These are phyloP conservation scores for Pichia eremophila DNA, from an alignment of 805 yeast genomes.

Conservation along the genomic window DNA sequence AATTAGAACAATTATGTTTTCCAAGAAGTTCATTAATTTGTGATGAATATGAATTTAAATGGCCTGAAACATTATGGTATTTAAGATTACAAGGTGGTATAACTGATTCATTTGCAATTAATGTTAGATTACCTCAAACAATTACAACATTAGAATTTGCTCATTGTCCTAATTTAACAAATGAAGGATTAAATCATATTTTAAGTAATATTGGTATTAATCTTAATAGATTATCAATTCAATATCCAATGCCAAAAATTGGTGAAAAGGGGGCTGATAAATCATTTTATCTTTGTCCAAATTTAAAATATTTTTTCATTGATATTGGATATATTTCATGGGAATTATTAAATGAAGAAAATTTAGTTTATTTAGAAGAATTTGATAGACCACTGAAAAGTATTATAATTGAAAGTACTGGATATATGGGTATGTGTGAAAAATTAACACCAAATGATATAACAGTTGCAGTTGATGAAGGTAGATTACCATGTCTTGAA, in stretches of 20 bases:
- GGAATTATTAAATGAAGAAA: conserved; percentile 40
- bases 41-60: conserved; percentile 44
- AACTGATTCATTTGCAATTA: conserved; percentile 64
- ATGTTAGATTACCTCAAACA: conserved; percentile 63
- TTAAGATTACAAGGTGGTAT: conserved; percentile 84
- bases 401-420: conserved; percentile 72
- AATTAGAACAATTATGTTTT: conserved; percentile 68
- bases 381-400: conserved; percentile 40
- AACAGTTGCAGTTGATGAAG: conserved; percentile 74
- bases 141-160: conserved; percentile 69
- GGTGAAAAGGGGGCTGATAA: conserved; percentile 61
- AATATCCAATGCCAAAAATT: conserved; percentile 84
- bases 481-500: conserved; percentile 58
- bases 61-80: conserved; percentile 76
- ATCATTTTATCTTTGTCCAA: conserved; percentile 69
- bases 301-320: conserved; percentile 50
- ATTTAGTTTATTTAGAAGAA: conserved; percentile 27
- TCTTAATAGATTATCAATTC: conserved; percentile 53
- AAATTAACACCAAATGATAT: conserved; percentile 84
- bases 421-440: conserved; percentile 73
- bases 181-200: conserved; percentile 53
- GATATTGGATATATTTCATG: conserved; percentile 71
- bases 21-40: conserved; percentile 83
- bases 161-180: conserved; percentile 75
- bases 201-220: conserved; percentile 57